These are phyloP conservation scores for Beta vulgaris DNA, from an alignment of 148 eudicot genomes.

Conservation along the genomic window DNA sequence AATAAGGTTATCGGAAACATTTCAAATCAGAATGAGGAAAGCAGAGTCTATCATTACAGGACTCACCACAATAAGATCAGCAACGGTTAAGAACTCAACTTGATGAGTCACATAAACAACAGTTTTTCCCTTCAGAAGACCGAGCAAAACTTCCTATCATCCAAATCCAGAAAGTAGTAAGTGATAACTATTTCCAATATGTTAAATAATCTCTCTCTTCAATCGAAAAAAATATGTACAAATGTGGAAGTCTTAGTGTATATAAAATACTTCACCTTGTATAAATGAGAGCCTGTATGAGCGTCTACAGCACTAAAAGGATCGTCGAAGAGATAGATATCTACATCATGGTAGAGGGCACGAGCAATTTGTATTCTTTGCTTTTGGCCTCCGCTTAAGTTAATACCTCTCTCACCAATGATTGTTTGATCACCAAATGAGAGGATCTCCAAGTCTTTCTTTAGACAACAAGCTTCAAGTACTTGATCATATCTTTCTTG, in stretches of 20 bases:
- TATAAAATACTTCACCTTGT: slow-evolving; percentile 24
- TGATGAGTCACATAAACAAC: slow-evolving; percentile 25
- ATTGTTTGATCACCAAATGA: slow-evolving; percentile 52
- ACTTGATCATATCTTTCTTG: slow-evolving; percentile 35
- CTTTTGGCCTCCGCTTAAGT: slow-evolving; percentile 44
- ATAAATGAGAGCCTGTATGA: slow-evolving; percentile 44
- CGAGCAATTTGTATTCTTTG: slow-evolving; percentile 28
- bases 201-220: neutral
- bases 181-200: neutral
- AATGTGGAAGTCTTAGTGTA: too few relatives aligned
- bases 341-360: slow-evolving; percentile 22
- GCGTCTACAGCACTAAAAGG: slow-evolving; percentile 56
- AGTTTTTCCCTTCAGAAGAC: slow-evolving; percentile 9
- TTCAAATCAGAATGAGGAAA: neutral
- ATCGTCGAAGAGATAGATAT: slow-evolving; percentile 25
- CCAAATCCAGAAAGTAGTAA: neutral
- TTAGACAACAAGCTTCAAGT: slow-evolving; percentile 47
- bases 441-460: slow-evolving; percentile 42
- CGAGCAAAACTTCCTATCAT: slow-evolving; percentile 16
- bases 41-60: neutral
- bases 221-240: too few relatives aligned
- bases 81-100: slow-evolving; percentile 17
- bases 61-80: slow-evolving; percentile 17
- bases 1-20: neutral
- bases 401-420: slow-evolving; percentile 54